phyloP scores from a whole-genome alignment of 495 filamentous ascomycete species.

The Bombardia bombarda region DNA sequence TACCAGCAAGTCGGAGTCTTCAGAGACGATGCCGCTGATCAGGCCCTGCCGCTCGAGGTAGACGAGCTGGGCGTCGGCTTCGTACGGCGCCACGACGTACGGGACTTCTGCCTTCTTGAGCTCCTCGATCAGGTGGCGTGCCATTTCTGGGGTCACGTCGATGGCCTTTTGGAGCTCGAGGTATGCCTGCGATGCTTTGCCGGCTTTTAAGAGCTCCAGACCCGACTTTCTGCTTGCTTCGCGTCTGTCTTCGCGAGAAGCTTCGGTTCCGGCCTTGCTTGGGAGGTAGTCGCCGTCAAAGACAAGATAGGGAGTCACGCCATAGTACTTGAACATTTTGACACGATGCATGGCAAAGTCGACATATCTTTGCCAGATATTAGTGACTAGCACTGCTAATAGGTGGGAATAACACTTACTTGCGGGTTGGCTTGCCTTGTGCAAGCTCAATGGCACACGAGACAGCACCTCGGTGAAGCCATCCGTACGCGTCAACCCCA shows the following conservation, averaged over 20 bases:
- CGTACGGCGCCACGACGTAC: slow-evolving; percentile 94
- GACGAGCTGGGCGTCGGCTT: slow-evolving; percentile 92
- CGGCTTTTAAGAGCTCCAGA: slow-evolving; percentile 70
- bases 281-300: slow-evolving; percentile 96
- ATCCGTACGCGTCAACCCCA: slow-evolving; percentile 93
- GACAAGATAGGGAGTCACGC: slow-evolving; percentile 83
- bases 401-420: slow-evolving; percentile 44
- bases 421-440: slow-evolving; percentile 75
- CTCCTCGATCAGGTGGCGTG: slow-evolving; percentile 82
- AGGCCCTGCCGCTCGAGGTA: slow-evolving; percentile 82
- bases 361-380: slow-evolving; percentile 55
- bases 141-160: slow-evolving; percentile 95
- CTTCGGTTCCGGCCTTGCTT: slow-evolving; percentile 89
- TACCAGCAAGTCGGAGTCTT: slow-evolving; percentile 94
- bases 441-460: slow-evolving; percentile 89
- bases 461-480: slow-evolving; percentile 91
- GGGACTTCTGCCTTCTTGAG: slow-evolving; percentile 69
- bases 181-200: slow-evolving; percentile 72
- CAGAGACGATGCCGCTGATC: slow-evolving; percentile 82
- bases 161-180: slow-evolving; percentile 89
- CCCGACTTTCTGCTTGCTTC: slow-evolving; percentile 67
- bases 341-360: slow-evolving; percentile 89
- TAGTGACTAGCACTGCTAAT: not conserved
- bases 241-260: slow-evolving; percentile 57
- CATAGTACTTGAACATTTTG: slow-evolving; percentile 86